Conservation (phyloP, 257 asterid genomes). For the Cordia subcordata region DNA sequence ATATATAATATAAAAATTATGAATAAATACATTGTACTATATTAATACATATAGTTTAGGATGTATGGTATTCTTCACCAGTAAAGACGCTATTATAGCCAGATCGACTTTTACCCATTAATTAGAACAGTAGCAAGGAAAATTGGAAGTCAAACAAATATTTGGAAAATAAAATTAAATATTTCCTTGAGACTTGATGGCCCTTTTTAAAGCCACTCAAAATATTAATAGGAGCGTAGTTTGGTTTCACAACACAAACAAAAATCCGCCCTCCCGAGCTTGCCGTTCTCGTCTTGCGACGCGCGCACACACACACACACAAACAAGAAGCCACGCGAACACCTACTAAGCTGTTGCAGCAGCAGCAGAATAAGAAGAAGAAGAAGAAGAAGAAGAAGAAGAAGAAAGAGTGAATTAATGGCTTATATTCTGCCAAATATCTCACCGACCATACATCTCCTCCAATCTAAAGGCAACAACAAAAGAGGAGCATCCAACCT, state of each 20-base stretch:
- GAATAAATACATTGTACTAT: no score
- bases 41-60: no score
- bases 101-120: no score
- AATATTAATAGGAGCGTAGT: no score
- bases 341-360: not conserved
- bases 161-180: no score
- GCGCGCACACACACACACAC: not conserved
- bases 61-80: no score
- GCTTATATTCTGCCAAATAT: slow-evolving; percentile 73
- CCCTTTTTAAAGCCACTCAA: slow-evolving; percentile 23
- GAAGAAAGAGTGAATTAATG: slow-evolving; percentile 25
- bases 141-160: not conserved
- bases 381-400: not conserved
- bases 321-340: not conserved
- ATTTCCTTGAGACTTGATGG: slow-evolving; percentile 3
- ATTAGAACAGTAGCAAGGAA: not conserved
- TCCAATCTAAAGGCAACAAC: slow-evolving; percentile 32
- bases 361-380: not conserved
- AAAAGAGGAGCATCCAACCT: slow-evolving; percentile 27
- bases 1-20: no score
- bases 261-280: not conserved
- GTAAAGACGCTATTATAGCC: no score
- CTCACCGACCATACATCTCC: slow-evolving; percentile 38
- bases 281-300: not conserved
- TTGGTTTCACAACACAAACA: no score